Evolutionary conservation across 2,329 filamentous ascomycete genomes (phyloP), one percentile per base, ranked within the genome.

Genomic region (Neurospora sp.): DNA sequence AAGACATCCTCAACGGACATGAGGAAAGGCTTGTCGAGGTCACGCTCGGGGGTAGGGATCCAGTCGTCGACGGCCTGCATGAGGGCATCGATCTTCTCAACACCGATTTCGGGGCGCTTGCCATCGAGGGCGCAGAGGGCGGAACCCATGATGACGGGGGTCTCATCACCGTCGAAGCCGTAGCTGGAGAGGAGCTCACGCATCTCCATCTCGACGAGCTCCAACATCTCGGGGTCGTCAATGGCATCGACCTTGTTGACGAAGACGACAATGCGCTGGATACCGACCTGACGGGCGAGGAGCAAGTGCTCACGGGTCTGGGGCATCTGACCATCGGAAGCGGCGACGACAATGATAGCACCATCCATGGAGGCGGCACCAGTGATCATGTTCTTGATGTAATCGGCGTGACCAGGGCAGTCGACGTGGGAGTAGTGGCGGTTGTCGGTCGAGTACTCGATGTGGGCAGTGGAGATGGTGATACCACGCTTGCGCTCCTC

Each of bases 371-470:
- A 97, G 78, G 96, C 95, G 73, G 96, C 94, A 89, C 96, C 96
- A 76, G 96, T 99, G 82, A 99, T 99, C 96, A 99, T 99, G 91
- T 99, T 99, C 89, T 99, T 99, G 87, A 99, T 98, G 88, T 99
- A 99, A 93, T 99, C 96, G 83, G 96, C 96, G 91, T 99, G 96
- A 84, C 96, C 96, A 71, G 96, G 96, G 84, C 96, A 99, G 88
- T 99, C 96, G 86, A 99, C 96, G 88, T 99, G 96, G 78, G 96
- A 96, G 85, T 99, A 99, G 86, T 99, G 96, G 79, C 96, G 91
- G 80, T 86, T 87, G 0, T 97, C 92, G 81, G 96, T 99, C 77
- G 92, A 85, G 87, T 98, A 99, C 86, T 99, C 96, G 84, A 99
- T 97, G 85, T 99, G 96, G 75, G 96, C 93, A 69, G 96, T 96